Base-by-base conservation (phyloP, 2,329 filamentous ascomycete genomes). In the Cercospora zeae-maydis region DNA sequence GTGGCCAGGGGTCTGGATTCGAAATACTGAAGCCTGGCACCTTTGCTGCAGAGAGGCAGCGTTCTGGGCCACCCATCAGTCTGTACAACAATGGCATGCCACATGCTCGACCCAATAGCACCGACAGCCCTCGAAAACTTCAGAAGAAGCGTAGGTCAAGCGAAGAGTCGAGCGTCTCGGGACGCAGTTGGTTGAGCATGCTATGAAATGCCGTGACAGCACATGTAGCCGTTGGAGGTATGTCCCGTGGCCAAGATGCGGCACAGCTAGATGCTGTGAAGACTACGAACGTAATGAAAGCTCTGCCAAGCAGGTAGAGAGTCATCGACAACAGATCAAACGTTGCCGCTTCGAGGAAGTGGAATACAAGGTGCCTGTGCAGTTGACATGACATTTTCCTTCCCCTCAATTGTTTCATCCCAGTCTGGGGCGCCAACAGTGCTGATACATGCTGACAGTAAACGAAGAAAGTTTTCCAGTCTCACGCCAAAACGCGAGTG, bases 21-120 rank as follows among this genome's bases (percentile, higher is more conserved):
- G 74, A 75, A 27, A 73, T 77, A 24, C 63, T 77, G 3, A 70
- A 65, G 56, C 72, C 73, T 7, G 74, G 75, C 19, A 71, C 74
- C 7, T 64, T 76, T 24, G 59, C 66, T 10, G 47, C 30, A 5
- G 66, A 72, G 47, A 62, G 57, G 54, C 65, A 67, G 19, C 49
- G 59, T 49, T 42, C 65, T 9, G 63, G 54, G 7, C 73, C 73
- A n/a, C 73, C 72, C 1, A 56, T 74, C 24, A 72, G 70, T 49
- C 62, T 74, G 21, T 68, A 73, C n/a, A 62, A 51, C 24, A 62
- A 51, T 24, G 49, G 39, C 31, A 61, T 19, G 36, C 61, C 68
- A 24, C 39, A 67, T 14, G 53, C 65, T 13, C 60, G 67, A 33
- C 70, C 70, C 3, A 66, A 63, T 34, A 72, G 71, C 55, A 53